phyloP scores from a whole-genome alignment of 2,329 filamentous ascomycete genomes.

The Trichophaea hybrida region DNA sequence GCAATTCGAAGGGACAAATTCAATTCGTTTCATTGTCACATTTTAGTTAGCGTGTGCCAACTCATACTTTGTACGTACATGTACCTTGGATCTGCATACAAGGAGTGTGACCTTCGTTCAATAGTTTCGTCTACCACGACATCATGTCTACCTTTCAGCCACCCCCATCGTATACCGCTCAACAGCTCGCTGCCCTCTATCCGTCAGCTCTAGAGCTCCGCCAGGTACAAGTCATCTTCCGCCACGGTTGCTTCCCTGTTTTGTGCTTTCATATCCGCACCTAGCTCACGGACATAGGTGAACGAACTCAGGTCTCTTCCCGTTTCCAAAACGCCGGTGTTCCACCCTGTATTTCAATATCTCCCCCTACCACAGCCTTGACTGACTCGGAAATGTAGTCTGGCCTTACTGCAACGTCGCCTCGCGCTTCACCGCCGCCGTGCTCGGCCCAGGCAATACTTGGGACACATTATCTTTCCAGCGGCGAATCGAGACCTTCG shows the following conservation, averaged over 20 bases:
- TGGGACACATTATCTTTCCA: conserved; percentile 49
- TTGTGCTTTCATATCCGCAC: not conserved
- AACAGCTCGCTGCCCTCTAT: conserved; percentile 70
- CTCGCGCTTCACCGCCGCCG: conserved; percentile 51
- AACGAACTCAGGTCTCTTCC: conserved; percentile 72
- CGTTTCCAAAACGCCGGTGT: conserved; percentile 69
- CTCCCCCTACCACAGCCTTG: not conserved
- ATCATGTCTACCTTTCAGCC: conserved; percentile 66
- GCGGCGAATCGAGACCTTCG: conserved; percentile 72
- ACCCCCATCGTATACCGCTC: conserved; percentile 59
- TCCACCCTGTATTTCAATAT: conserved; percentile 33
- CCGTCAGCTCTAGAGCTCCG: conserved; percentile 66
- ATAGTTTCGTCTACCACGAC: not conserved
- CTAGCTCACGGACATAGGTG: conserved; percentile 33
- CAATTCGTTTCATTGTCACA: too few relatives aligned
- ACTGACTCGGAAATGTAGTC: conserved; percentile 20
- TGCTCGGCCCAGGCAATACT: conserved; percentile 38
- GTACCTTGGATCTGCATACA: too few relatives aligned
- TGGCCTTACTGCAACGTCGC: conserved; percentile 88
- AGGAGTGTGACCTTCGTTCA: too few relatives aligned
- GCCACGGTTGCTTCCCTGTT: conserved; percentile 43
- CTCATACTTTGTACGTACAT: too few relatives aligned
- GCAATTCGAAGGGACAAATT: too few relatives aligned
- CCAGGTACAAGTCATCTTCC: conserved; percentile 74
- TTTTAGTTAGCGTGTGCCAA: too few relatives aligned